A percentile compares a stretch with the other conserved stretches of the same genome.
These are phyloP conservation scores for Coemansia erecta DNA, from an alignment of 192 early-diverging fungal species.

Conservation along the genomic window DNA sequence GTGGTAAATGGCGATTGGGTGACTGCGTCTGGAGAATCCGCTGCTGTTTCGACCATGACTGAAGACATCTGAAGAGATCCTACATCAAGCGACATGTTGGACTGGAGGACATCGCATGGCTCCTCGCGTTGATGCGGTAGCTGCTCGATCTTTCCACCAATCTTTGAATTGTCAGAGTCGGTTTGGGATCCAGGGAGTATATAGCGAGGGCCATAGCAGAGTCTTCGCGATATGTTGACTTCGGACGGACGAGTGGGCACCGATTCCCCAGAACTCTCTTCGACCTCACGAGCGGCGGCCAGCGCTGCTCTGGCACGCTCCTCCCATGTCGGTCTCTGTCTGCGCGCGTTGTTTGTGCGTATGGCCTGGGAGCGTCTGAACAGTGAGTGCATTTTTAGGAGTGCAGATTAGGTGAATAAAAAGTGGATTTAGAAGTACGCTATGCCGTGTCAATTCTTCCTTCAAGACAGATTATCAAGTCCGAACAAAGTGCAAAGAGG, in stretches of 20 bases:
- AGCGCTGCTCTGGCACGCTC: constrained; percentile 42
- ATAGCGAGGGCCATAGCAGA: constrained; percentile 49
- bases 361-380: constrained; percentile 40
- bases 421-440: too few species aligned
- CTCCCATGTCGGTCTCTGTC: constrained; percentile 44
- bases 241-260: constrained; percentile 49
- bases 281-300: constrained; percentile 48
- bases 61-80: constrained; percentile 37
- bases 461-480: too few species aligned
- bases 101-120: constrained; percentile 35
- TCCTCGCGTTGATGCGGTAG: constrained; percentile 37
- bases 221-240: constrained; percentile 36
- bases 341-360: constrained; percentile 17
- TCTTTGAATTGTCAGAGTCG: neutral
- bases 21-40: constrained; percentile 15
- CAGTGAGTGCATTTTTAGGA: constrained; percentile 28
- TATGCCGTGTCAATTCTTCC: too few species aligned
- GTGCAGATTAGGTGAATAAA: neutral
- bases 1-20: constrained; percentile 32
- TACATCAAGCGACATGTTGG: constrained; percentile 30
- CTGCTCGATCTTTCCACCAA: constrained; percentile 4
- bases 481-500: too few species aligned
- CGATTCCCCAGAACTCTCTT: constrained; percentile 45
- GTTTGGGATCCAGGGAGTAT: constrained; percentile 28
- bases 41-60: constrained; percentile 23